Percentiles rank a stretch among this genome's conserved stretches.
These are phyloP conservation scores for Cymodocea nodosa DNA, from an alignment of 116 monocot genomes.

Conservation along the genomic window DNA sequence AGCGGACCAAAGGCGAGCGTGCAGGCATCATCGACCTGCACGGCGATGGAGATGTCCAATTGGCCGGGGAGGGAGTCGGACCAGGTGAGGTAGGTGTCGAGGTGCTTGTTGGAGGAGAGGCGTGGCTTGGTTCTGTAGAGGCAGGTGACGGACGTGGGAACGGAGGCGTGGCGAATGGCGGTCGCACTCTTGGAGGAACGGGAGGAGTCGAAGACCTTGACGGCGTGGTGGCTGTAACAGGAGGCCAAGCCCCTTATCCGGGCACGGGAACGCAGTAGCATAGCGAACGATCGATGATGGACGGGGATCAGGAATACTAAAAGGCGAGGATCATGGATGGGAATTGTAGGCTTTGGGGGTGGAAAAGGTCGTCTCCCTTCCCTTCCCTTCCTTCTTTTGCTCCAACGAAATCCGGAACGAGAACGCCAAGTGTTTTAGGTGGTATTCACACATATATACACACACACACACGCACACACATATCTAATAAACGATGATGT, in stretches of 20 bases:
- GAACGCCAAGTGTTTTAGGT: too few relatives aligned
- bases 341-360: too few relatives aligned
- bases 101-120: slow-evolving; percentile 3
- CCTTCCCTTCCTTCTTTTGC: too few relatives aligned
- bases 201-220: slow-evolving; percentile 22
- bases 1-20: neutral
- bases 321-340: too few relatives aligned
- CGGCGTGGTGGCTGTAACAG: slow-evolving; percentile 29
- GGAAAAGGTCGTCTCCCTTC: too few relatives aligned
- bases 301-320: too few relatives aligned
- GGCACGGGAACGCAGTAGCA: neutral
- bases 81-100: slow-evolving; percentile 36
- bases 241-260: slow-evolving; percentile 18
- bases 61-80: slow-evolving; percentile 21
- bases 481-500: too few relatives aligned
- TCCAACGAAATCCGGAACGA: too few relatives aligned
- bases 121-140: slow-evolving; percentile 21
- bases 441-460: too few relatives aligned
- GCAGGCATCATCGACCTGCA: slow-evolving; percentile 18
- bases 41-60: slow-evolving; percentile 20
- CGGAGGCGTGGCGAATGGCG: neutral
- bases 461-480: too few relatives aligned
- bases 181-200: slow-evolving; percentile 6
- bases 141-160: slow-evolving; percentile 17
- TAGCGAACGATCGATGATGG: too few relatives aligned